Evolutionary conservation across 2,329 filamentous ascomycete species (phyloP).

Genomic region (Penicillium thymicola): DNA sequence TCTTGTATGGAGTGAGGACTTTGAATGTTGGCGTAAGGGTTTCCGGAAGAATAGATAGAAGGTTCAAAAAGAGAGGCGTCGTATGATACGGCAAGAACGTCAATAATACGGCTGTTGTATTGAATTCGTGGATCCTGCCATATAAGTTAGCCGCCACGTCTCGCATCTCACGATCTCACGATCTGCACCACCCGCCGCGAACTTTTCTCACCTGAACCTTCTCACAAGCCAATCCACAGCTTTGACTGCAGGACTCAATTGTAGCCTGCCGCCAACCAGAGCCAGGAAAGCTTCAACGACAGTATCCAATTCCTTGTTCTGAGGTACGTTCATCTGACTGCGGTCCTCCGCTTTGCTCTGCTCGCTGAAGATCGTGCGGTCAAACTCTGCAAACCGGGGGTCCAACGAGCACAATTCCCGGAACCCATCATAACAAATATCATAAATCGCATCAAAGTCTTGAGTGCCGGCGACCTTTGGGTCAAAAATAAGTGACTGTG

Average conservation of each 20-base stretch:
- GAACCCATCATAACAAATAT: conserved; percentile 83
- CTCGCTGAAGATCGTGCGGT: conserved; percentile 80
- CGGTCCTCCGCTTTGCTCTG: conserved; percentile 89
- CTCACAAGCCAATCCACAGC: conserved; percentile 92
- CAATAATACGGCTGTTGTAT: conserved; percentile 71
- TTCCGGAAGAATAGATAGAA: conserved; percentile 81
- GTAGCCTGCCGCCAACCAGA: conserved; percentile 69
- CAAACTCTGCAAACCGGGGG: conserved; percentile 69
- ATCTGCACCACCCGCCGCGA: neutral
- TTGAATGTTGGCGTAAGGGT: conserved; percentile 70
- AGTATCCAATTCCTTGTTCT: conserved; percentile 77
- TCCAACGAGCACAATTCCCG: conserved; percentile 89
- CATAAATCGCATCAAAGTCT: conserved; percentile 84
- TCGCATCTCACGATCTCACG: conserved; percentile 9
- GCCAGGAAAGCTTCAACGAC: conserved; percentile 80
- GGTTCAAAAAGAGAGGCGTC: conserved; percentile 76
- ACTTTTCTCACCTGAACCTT: conserved; percentile 68
- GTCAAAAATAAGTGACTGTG: conserved; percentile 93
- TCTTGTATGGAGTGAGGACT: conserved; percentile 83
- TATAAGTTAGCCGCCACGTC: conserved; percentile 20
- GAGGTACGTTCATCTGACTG: conserved; percentile 72
- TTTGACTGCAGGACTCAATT: conserved; percentile 84
- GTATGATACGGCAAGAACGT: conserved; percentile 93
- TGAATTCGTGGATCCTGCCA: conserved; percentile 81
- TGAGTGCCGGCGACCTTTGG: conserved; percentile 78